Evolutionary conservation across 805 yeast species (phyloP).

Genomic region (Saccharomycopsis sp.): DNA sequence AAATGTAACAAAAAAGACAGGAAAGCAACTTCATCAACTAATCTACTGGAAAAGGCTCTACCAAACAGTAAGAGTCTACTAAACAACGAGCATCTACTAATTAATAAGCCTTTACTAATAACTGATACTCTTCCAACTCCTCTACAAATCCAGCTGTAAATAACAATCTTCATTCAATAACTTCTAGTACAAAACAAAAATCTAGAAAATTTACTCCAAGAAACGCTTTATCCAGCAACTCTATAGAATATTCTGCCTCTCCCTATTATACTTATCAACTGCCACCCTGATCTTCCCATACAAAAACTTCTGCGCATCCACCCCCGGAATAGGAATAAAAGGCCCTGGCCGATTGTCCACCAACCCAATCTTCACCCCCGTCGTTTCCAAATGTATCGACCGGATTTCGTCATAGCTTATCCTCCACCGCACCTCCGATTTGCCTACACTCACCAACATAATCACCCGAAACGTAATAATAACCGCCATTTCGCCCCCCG

Average conservation of each 20-base stretch:
- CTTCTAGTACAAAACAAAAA: too few species aligned
- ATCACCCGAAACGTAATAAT: conserved; percentile 69
- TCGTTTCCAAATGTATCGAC: conserved; percentile 66
- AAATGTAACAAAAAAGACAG: too few species aligned
- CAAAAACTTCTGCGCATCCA: conserved; percentile 48
- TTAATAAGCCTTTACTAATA: too few species aligned
- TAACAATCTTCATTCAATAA: too few species aligned
- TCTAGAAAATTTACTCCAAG: too few species aligned
- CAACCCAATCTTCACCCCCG: conserved; percentile 68
- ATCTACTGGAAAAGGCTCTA: too few species aligned
- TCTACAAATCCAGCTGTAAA: too few species aligned
- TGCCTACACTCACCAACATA: conserved; percentile 56
- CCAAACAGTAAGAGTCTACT: too few species aligned
- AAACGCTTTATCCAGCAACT: too few species aligned
- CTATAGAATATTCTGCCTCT: conserved; percentile 43
- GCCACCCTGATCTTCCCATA: conserved; percentile 75
- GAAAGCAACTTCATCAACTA: too few species aligned
- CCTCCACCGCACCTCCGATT: conserved; percentile 63
- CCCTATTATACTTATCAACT: conserved; percentile 71
- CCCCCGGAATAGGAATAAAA: conserved; percentile 76
- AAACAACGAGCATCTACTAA: too few species aligned
- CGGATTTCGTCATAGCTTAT: conserved; percentile 57
- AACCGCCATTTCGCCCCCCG: conserved; percentile 74
- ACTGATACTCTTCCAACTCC: too few species aligned
- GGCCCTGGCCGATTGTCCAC: conserved; percentile 51